phyloP scores from a whole-genome alignment of 345 rosid genomes.

The Orychophragmus violaceus region DNA sequence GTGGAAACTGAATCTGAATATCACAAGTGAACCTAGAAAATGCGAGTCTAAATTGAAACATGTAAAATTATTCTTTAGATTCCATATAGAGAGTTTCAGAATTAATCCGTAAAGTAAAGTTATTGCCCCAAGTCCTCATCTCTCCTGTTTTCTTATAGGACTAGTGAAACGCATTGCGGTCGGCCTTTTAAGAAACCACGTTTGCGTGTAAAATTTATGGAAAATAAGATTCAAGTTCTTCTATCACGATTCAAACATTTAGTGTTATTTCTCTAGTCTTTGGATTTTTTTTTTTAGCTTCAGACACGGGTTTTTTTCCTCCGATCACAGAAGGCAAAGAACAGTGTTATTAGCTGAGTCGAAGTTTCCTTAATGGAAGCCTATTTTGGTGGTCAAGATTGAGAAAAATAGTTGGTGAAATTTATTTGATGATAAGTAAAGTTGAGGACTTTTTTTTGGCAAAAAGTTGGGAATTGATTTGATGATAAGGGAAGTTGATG shows the following conservation, averaged over 20 bases:
- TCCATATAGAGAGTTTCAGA: no score
- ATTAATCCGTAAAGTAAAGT: background rate
- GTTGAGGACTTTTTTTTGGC: background rate
- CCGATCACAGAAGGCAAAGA: background rate
- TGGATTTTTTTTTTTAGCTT: background rate
- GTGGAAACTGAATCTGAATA: background rate
- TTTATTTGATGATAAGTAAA: constrained; percentile 1
- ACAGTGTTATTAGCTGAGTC: background rate
- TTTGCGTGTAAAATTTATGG: background rate
- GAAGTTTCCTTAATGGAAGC: background rate
- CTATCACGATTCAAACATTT: background rate
- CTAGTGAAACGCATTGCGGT: background rate
- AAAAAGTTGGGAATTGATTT: background rate
- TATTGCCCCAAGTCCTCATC: background rate
- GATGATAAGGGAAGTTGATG: background rate
- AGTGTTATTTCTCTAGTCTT: background rate
- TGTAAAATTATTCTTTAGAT: background rate
- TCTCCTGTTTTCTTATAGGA: background rate
- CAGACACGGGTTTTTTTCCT: background rate
- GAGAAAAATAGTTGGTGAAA: background rate
- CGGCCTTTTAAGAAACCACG: background rate
- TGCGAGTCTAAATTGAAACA: background rate
- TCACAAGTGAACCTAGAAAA: background rate
- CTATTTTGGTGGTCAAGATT: background rate
- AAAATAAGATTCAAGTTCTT: background rate